These are phyloP conservation scores for Macrocybe gigantea DNA, from an alignment of 768 basidiomycete genomes.

Conservation along the genomic window DNA sequence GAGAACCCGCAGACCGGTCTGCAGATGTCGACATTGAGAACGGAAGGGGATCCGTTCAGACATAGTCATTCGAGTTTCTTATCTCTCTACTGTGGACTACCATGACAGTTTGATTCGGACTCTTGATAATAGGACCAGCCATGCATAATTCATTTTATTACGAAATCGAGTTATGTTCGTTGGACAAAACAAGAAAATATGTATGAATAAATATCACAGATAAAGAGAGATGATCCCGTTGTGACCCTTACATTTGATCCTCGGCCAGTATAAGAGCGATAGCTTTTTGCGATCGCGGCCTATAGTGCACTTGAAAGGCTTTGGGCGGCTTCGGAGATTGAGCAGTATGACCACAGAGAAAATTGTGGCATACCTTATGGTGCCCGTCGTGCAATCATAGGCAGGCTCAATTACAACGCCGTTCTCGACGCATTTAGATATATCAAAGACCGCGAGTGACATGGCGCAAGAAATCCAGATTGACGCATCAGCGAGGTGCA, in stretches of 20 bases:
- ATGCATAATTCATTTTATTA: too few relatives aligned
- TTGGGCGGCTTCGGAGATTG: constrained; percentile 41
- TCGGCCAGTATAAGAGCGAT: constrained; percentile 47
- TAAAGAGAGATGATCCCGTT: too few relatives aligned
- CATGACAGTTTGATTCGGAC: too few relatives aligned
- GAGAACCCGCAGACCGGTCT: too few relatives aligned
- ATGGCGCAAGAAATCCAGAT: constrained; percentile 48
- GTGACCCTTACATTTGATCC: constrained; percentile 10
- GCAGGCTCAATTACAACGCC: constrained; percentile 43
- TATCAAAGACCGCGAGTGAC: constrained; percentile 46
- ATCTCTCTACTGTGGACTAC: too few relatives aligned
- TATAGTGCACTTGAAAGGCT: constrained; percentile 57
- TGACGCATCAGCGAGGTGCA: constrained; percentile 49
- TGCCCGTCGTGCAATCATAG: constrained; percentile 53
- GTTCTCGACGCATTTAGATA: constrained; percentile 40
- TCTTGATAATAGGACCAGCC: too few relatives aligned
- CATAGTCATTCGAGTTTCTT: too few relatives aligned
- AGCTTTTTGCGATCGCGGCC: constrained; percentile 55
- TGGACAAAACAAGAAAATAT: too few relatives aligned
- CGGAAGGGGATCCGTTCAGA: too few relatives aligned
- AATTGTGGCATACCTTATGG: constrained; percentile 44
- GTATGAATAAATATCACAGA: too few relatives aligned
- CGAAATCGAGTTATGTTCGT: too few relatives aligned
- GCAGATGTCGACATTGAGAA: too few relatives aligned
- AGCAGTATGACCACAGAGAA: not conserved